Base-by-base conservation (phyloP, 805 yeast genomes). In the Wickerhamiella nectarea region DNA sequence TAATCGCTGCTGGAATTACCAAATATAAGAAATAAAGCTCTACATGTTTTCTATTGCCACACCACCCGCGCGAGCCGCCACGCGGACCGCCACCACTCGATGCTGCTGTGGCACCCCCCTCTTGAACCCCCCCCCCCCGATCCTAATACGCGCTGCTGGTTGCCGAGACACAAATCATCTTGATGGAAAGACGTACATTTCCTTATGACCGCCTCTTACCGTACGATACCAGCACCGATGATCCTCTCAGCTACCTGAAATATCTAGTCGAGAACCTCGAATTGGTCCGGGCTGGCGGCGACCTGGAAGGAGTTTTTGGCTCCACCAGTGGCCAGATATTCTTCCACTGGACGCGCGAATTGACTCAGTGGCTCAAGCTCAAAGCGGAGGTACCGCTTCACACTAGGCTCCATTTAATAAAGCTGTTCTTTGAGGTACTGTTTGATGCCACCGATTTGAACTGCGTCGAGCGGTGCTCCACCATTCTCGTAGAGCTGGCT, bases 271-370 rank as follows among this genome's bases (percentile, higher is more conserved):
- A 80, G 2, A 85, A 83, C 59, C 60, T 91, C 15, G 82, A 82
- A 58, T 74, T 83, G 45, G 85, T 95, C 8, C 71, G 83, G 38
- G 70, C 74, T 46, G 73, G 91, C 3, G 64, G 79, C 48, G 94
- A 85, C 57, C 65, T 85, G 12, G 79, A 75, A 53, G 89, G 94
- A 2, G 65, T 72, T 6, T 64, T 84, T 18, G 70, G 81, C 1
- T 59, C 61, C 3, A 57, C 66, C 11, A 63, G 91, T 0, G 78
- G 83, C 6, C 76, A 81, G 6, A 71, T 78, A 36, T 79, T 85
- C 6, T 71, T 78, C 43, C 82, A 80, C 46, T 87, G 95, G 94
- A 80, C 95, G 0, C 77, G 80, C 43, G 96, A 86, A 58, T 68
- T 89, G 49, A 71, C 75, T 41, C 78, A 80, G 34, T 80, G 95